These are phyloP conservation scores for Fusarium poae DNA, from an alignment of 2,329 filamentous ascomycete species.

Conservation along the genomic window DNA sequence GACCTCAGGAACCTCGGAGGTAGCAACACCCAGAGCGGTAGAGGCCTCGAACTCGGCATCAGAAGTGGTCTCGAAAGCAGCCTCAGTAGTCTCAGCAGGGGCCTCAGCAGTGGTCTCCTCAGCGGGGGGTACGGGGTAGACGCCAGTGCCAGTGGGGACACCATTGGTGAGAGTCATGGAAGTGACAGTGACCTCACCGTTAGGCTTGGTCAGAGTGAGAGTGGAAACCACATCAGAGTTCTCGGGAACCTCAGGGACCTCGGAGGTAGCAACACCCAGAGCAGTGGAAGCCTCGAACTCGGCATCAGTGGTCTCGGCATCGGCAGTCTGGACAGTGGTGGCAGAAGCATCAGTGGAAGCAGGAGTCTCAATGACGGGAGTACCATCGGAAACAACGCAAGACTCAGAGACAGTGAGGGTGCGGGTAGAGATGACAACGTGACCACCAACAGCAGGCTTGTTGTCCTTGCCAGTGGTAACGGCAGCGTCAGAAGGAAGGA, in stretches of 20 bases:
- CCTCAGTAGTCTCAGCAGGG: slow-evolving; percentile 27
- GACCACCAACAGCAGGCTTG: slow-evolving; percentile 41
- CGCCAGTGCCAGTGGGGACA: slow-evolving; percentile 20
- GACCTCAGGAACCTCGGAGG: slow-evolving; percentile 23
- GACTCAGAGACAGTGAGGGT: slow-evolving; percentile 48
- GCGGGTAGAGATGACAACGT: slow-evolving; percentile 45
- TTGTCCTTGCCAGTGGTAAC: slow-evolving; percentile 24
- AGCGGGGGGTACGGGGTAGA: no score
- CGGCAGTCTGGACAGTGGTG: slow-evolving; percentile 25
- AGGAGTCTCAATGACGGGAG: slow-evolving; percentile 40
- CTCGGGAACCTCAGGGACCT: slow-evolving; percentile 15
- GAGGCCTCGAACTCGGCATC: slow-evolving; percentile 26
- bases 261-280: slow-evolving; percentile 34
- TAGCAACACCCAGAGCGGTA: slow-evolving; percentile 32
- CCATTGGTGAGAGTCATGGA: slow-evolving; percentile 30
- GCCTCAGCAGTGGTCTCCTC: slow-evolving; percentile 38
- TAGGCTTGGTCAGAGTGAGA: slow-evolving; percentile 39
- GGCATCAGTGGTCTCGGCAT: slow-evolving; percentile 25
- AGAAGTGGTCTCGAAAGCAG: slow-evolving; percentile 19
- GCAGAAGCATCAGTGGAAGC: slow-evolving; percentile 30
- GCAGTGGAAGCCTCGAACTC: slow-evolving; percentile 25
- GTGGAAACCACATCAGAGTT: slow-evolving; percentile 25
- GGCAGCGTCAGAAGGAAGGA: slow-evolving; percentile 46
- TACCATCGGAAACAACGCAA: slow-evolving; percentile 44
- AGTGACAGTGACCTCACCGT: slow-evolving; percentile 34